Percentiles rank a stretch among this genome's conserved stretches.
Conservation (phyloP, 306 rosid genomes). For the Cucurbita ficifolia region DNA sequence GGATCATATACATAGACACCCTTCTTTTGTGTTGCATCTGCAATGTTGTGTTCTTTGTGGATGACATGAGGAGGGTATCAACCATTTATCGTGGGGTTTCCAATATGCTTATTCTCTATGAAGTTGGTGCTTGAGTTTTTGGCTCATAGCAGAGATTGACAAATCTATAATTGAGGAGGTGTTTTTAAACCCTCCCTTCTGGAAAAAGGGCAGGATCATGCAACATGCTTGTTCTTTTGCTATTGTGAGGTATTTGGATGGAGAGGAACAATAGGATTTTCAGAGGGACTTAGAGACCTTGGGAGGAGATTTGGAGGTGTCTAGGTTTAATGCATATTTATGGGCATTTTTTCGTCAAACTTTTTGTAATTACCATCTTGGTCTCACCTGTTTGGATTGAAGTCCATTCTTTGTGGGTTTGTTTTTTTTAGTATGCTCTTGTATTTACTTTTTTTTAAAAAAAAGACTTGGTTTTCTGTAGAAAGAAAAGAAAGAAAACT, state of each 20-base stretch:
- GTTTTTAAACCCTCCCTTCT: not conserved
- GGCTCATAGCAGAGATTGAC: not conserved
- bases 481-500: not conserved
- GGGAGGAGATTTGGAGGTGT: not conserved
- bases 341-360: not conserved
- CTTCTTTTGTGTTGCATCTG: not conserved
- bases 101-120: not conserved
- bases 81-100: not conserved
- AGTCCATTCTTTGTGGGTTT: not conserved
- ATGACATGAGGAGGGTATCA: not conserved
- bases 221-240: not conserved
- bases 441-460: not conserved
- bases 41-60: not conserved
- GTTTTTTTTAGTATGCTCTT: not conserved
- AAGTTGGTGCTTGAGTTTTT: not conserved
- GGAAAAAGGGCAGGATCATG: not conserved
- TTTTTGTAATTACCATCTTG: not conserved
- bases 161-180: not conserved
- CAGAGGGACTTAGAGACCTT: not conserved
- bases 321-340: not conserved
- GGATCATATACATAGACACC: not conserved
- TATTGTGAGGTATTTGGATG: not conserved
- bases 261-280: not conserved
- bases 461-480: not conserved
- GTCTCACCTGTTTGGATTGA: not conserved